These are phyloP conservation scores for Cladosporium sp. DNA, from an alignment of 2,329 filamentous ascomycete species.

Conservation along the genomic window DNA sequence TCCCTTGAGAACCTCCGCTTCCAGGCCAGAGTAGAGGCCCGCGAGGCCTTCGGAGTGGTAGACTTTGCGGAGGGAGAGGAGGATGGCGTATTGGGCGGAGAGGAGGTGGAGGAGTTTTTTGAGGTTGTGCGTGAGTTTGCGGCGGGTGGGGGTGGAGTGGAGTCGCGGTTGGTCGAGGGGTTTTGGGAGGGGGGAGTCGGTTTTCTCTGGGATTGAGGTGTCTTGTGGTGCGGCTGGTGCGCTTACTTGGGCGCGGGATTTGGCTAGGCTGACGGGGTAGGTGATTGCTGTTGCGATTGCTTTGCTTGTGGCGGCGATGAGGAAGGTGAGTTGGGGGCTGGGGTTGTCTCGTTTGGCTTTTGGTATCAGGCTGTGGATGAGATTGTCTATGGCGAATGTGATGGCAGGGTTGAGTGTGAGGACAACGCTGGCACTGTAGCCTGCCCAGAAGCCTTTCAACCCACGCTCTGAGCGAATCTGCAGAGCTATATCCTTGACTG, in stretches of 20 bases:
- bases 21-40: constrained; percentile 71
- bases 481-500: constrained; percentile 53
- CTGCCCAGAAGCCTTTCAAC: constrained; percentile 74
- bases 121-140: constrained; percentile 2
- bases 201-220: constrained; percentile 27
- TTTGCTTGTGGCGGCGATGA: constrained; percentile 73
- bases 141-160: constrained; percentile 8
- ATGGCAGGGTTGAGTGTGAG: constrained; percentile 81
- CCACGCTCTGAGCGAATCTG: constrained; percentile 67
- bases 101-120: constrained; percentile 20
- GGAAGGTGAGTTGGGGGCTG: constrained; percentile 53
- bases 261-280: constrained; percentile 84
- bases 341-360: constrained; percentile 49
- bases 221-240: constrained; percentile 23
- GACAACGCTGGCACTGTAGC: constrained; percentile 75
- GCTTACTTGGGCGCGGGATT: constrained; percentile 67
- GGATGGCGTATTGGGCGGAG: constrained; percentile 26
- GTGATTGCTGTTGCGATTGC: constrained; percentile 69
- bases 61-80: constrained; percentile 28
- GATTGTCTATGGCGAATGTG: constrained; percentile 77
- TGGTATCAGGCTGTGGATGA: constrained; percentile 59
- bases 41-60: constrained; percentile 55
- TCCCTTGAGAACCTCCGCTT: constrained; percentile 71
- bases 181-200: constrained; percentile 13
- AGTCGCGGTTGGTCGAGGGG: constrained; percentile 18